Evolutionary conservation across 371 early-diverging fungal species (phyloP), one percentile per base, ranked within the genome.

Genomic region (Rhizomucor miehei): DNA sequence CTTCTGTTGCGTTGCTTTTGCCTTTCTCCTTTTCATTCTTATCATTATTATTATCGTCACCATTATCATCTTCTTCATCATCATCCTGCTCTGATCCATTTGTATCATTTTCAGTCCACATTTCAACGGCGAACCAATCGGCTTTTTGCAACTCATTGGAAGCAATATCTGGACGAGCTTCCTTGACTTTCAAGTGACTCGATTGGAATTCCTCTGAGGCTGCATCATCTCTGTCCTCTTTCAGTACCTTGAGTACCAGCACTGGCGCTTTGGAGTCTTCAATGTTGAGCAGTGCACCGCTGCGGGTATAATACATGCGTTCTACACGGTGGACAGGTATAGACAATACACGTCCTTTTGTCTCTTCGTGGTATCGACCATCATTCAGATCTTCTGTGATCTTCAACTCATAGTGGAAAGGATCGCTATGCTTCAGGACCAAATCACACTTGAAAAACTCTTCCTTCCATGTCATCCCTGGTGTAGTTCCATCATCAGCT

Each of bases 381-480:
- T 89, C 91, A 50, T 89, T 65, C 4, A 80, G 60, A 43, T 88
- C 86, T 54, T 89, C 86, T 5, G 50, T 60, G 3, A 89, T 50
- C 0, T 67, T 44, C 47, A 90, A 56, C 21, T 78, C 72, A 52
- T 86, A 85, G 6, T 49, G 51, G 49, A 43, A 54, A 19, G 50
- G 16, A 40, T 52, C 37, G 1, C 54, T 21, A 21, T 41, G 56
- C 36, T 36, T 49, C 19, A 54, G 46, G 19, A 24, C 67, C 56
- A 73, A 62, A 47, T 41, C 71, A 35, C 51, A 66, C 61, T 77
- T 76, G 11, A 65, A 76, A 48, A 75, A 81, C 44, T 91, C 88
- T 59, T 90, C 90, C 61, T 88, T 88, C 91, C 91, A 90, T 1
- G 89, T 89, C 54, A 86, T 86, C 5, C 29, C 29, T 10, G 39